Conservation (phyloP, 2,329 filamentous ascomycete species). For the Arthrobotrys entomopaga region DNA sequence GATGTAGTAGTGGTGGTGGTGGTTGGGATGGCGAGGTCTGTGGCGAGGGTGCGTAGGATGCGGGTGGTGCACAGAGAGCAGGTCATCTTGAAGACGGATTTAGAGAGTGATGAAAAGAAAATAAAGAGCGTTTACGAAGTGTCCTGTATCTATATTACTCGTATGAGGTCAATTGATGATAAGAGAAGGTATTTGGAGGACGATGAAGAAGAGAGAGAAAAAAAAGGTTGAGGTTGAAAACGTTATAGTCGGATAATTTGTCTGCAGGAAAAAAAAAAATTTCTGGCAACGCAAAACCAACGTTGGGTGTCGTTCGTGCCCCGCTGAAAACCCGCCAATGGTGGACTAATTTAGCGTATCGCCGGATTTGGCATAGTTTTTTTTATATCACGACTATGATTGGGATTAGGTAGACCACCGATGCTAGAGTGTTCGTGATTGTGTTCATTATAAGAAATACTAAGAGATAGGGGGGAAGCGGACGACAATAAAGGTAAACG, state of each 20-base stretch:
- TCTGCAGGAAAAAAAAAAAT: constrained; percentile 18
- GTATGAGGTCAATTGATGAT: constrained; percentile 4
- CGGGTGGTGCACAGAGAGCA: constrained; percentile 43
- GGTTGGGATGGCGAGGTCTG: constrained; percentile 31
- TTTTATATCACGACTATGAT: not conserved
- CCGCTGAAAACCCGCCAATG: too few species aligned
- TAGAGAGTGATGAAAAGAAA: not conserved
- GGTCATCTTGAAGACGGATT: constrained; percentile 29
- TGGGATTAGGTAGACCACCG: not conserved
- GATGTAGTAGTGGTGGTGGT: constrained; percentile 6
- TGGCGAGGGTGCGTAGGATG: constrained; percentile 38
- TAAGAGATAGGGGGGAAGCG: not conserved
- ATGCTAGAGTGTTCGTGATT: constrained; percentile 9
- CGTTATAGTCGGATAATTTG: constrained; percentile 11
- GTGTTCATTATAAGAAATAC: constrained; percentile 26
- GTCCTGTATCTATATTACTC: not conserved
- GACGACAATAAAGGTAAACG: not conserved
- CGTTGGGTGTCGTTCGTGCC: not conserved
- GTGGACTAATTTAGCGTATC: not conserved
- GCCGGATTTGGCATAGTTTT: constrained; percentile 10
- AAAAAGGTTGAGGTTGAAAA: constrained; percentile 22
- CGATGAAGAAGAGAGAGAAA: not conserved
- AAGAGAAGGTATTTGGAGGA: not conserved
- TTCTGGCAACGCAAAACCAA: constrained; percentile 32
- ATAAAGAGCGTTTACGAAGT: not conserved